A percentile compares a stretch with the other conserved stretches of the same genome.
These are phyloP conservation scores for Cutaneotrichosporon cavernicola DNA, from an alignment of 1,284 basidiomycete species.

Conservation along the genomic window DNA sequence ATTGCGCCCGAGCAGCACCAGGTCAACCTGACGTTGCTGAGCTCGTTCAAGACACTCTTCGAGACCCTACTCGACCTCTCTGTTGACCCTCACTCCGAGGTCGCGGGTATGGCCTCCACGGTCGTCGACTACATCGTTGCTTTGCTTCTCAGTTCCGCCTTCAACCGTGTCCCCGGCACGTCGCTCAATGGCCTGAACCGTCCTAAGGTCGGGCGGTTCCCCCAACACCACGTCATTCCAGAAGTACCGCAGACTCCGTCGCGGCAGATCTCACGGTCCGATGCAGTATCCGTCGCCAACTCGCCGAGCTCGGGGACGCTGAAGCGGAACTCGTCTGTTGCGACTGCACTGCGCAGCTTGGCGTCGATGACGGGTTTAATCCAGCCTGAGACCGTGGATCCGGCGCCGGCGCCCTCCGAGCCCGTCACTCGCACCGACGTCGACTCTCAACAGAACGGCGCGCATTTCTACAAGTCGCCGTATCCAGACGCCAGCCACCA, in stretches of 20 bases:
- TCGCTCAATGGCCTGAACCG: slow-evolving; percentile 58
- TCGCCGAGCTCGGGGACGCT: slow-evolving; percentile 55
- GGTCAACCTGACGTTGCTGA: slow-evolving; percentile 78
- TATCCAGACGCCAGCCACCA: slow-evolving; percentile 45
- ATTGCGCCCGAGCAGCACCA: slow-evolving; percentile 64
- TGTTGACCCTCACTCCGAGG: slow-evolving; percentile 88
- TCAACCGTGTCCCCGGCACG: slow-evolving; percentile 68
- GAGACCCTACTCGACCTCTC: slow-evolving; percentile 85
- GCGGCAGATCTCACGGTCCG: not conserved
- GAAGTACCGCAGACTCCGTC: slow-evolving; percentile 9
- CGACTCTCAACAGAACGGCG: slow-evolving; percentile 24
- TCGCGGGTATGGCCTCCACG: slow-evolving; percentile 83
- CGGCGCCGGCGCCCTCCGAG: slow-evolving; percentile 5
- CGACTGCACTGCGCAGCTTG: slow-evolving; percentile 73
- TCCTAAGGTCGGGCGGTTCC: slow-evolving; percentile 23
- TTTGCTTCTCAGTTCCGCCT: slow-evolving; percentile 81
- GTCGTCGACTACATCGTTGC: slow-evolving; percentile 91
- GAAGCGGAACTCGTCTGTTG: slow-evolving; percentile 78
- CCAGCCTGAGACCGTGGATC: slow-evolving; percentile 32
- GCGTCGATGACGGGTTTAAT: slow-evolving; percentile 57
- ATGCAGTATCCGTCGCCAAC: slow-evolving; percentile 6
- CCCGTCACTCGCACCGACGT: slow-evolving; percentile 23
- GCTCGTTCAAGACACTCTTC: slow-evolving; percentile 90
- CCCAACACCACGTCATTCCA: not conserved
- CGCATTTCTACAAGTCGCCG: slow-evolving; percentile 40